These are phyloP conservation scores for Trichoderma endophyticum DNA, from an alignment of 2,329 filamentous ascomycete genomes.

Conservation along the genomic window DNA sequence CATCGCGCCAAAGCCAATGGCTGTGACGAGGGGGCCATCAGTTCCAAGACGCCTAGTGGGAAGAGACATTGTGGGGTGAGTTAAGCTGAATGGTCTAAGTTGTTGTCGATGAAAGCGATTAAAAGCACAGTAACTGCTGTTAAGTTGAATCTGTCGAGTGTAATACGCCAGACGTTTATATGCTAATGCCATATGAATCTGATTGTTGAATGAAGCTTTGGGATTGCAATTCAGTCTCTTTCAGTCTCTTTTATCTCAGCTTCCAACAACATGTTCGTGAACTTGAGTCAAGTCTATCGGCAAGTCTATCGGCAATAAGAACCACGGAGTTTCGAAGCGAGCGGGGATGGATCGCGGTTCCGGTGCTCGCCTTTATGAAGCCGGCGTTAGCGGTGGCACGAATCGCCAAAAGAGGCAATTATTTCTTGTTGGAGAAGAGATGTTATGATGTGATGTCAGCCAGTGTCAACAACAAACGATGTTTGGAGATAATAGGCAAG, in stretches of 20 bases:
- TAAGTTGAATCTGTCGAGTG: neutral
- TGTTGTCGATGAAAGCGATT: neutral
- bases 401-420: neutral
- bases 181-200: neutral
- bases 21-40: constrained; percentile 48
- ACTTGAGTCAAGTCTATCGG: neutral
- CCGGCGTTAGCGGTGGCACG: neutral
- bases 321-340: neutral
- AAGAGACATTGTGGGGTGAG: neutral
- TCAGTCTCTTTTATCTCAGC: neutral
- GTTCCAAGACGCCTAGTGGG: constrained; percentile 41
- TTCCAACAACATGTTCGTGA: neutral
- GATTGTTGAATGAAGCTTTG: neutral
- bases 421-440: neutral
- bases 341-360: neutral
- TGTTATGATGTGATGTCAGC: neutral
- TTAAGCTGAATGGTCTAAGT: too few species aligned
- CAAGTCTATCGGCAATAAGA: neutral
- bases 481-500: neutral
- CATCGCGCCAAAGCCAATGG: constrained; percentile 54
- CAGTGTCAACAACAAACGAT: neutral
- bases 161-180: neutral
- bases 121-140: neutral
- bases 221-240: neutral
- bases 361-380: neutral